Conservation (phyloP, 176 grass and related monocot genomes). For the Carex kokanica region DNA sequence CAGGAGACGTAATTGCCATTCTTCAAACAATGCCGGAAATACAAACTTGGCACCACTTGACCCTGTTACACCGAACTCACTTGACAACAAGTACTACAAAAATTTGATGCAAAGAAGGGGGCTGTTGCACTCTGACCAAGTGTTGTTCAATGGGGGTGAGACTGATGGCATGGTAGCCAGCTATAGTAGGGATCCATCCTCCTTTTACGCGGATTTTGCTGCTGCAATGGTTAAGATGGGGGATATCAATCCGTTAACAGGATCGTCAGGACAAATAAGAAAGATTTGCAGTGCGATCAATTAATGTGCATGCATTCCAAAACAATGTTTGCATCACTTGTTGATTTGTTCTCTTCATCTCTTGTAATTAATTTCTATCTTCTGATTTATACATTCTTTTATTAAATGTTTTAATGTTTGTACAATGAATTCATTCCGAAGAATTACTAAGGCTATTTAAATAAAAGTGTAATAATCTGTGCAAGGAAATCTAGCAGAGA, state of each 20-base stretch:
- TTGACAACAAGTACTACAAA: too few relatives aligned
- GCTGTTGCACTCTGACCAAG: too few relatives aligned
- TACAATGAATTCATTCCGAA: not conserved
- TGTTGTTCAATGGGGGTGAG: too few relatives aligned
- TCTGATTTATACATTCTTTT: not conserved
- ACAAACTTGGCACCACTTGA: too few relatives aligned
- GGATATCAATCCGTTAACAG: slow-evolving; percentile 33
- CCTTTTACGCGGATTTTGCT: slow-evolving; percentile 41
- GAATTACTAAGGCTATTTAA: not conserved
- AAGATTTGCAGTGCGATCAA: slow-evolving; percentile 35
- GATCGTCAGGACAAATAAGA: slow-evolving; percentile 34
- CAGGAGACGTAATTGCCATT: too few relatives aligned
- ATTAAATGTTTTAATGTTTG: not conserved
- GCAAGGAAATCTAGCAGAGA: not conserved
- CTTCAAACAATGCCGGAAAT: too few relatives aligned
- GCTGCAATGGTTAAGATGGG: slow-evolving; percentile 54
- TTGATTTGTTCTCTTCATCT: not conserved
- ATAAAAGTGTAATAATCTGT: too few relatives aligned
- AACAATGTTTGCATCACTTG: not conserved
- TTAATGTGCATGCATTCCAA: not conserved
- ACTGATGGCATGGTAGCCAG: slow-evolving; percentile 24
- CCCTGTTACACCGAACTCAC: too few relatives aligned
- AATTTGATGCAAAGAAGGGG: too few relatives aligned
- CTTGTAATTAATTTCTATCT: not conserved
- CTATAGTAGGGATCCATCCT: not conserved